Evolutionary conservation across 768 basidiomycete genomes (phyloP), one percentile per base, ranked within the genome.

Genomic region (Coprinopsis sp.): DNA sequence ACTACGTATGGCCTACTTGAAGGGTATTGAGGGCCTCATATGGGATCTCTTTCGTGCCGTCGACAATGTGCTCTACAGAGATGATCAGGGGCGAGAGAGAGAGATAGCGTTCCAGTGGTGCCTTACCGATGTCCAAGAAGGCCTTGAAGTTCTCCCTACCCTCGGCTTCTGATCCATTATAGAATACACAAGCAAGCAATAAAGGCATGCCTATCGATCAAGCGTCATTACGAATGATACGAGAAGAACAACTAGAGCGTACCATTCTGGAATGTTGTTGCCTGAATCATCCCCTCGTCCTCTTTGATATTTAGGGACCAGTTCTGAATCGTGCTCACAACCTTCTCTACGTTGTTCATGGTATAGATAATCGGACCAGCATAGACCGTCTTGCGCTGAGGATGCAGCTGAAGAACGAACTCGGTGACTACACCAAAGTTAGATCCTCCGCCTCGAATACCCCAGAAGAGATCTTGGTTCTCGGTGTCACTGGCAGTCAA

Each of bases 361-460:
- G 66, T 43, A 53, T 66, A 79, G 23, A 73, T 44, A 6, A 73
- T 44, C 14, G 58, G 42, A 6, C 78, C 78, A 12, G 66, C 59
- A 46, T 69, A 81, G 16, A 80, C 69, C 2, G 68, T 75, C 13
- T 58, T 52, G 4, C 72, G 69, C 49, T 82, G 79, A 7, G 73
- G 72, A 53, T 80, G 67, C 40, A 80, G 55, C 42, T 58, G 56
- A 43, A 73, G 57, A 3, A 76, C 70, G 50, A 81, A 79, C 50
- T 78, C 71, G 7, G 74, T 77, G 41, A 75, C 71, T 14, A 79
- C 72, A 19, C 78, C 78, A 51, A 79, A 78, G 53, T 78, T 79
- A 31, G 66, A 67, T 28, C 77, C 78, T 19, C 70, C 76, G 5
- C 78, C 77, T 33, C 76, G 66, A 44, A 80, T 67, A 22, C 59